Evolutionary conservation across 139 green algal genomes (phyloP).

Genomic region (Chloropicon primus): DNA sequence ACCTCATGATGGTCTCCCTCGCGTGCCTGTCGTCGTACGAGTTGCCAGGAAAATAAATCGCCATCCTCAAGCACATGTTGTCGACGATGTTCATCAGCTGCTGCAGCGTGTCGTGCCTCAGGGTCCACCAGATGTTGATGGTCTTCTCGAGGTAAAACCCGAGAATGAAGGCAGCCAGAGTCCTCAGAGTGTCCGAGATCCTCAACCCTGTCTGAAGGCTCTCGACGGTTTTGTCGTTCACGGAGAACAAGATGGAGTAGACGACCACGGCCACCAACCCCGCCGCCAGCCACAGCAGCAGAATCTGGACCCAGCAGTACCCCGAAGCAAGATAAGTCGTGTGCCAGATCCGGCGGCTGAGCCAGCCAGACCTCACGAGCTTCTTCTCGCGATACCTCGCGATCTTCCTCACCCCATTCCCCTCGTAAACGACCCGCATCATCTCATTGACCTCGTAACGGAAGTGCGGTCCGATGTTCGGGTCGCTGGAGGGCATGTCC

Average conservation of each 20-base stretch:
- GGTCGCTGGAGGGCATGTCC: background rate
- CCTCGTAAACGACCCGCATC: background rate
- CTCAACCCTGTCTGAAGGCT: background rate
- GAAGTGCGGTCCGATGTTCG: background rate
- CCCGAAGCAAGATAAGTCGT: background rate
- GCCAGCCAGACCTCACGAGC: background rate
- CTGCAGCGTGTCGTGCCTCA: constrained; percentile 2
- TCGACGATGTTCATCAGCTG: constrained; percentile 7
- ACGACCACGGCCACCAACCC: background rate
- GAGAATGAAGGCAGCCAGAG: background rate
- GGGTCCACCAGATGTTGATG: background rate
- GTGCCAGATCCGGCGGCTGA: background rate
- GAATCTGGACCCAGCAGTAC: background rate
- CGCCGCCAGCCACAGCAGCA: background rate
- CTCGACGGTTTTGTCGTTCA: background rate
- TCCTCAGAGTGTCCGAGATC: constrained; percentile 2
- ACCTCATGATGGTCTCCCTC: background rate
- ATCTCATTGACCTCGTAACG: background rate
- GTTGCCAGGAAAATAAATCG: constrained; percentile 2
- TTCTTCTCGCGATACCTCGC: background rate
- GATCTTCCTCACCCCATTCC: background rate
- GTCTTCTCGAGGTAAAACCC: constrained; percentile 7
- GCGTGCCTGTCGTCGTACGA: background rate
- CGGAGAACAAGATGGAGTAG: background rate
- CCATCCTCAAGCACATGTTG: constrained; percentile 3